Base-by-base conservation (phyloP, 129 eudicot genomes). In the Silybum marianum region DNA sequence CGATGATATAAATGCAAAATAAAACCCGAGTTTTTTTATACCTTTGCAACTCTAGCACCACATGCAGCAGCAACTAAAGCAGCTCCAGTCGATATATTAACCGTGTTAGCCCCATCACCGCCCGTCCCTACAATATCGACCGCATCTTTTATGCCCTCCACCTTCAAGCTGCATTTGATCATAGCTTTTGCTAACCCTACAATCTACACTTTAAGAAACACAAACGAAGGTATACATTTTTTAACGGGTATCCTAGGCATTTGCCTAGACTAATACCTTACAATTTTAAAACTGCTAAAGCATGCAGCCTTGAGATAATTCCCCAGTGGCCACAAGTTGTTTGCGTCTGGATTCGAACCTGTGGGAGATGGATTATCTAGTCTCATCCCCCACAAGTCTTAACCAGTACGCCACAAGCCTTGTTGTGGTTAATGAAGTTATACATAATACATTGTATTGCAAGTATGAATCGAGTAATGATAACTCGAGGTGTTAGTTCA, bases 71-170 rank as follows among this genome's bases (percentile, higher is more conserved):
- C 97, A 76, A 95, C 93, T 67, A 95, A 78, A 24, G 98, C 90
- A 22, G 98, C 96, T 14, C 98, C 98, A 3, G 97, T 95, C 0
- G 98, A 95, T 51, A 92, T 95, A 79, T 95, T 90, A 73, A 90
- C 91, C 0, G 98, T 92, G 88, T 95, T 95, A 63, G 92, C 90
- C 7, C 96, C 97, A 74, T 92, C 98, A 11, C 98, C 94, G 6
- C 98, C 97, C 0, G 97, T 95, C 34, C 97, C 98, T 34, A 95
- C 97, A 81, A 95, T 95, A 77, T 95, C 98, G 66, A 95, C 96
- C 16, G 84, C 89, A 14, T 86, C 82, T 63, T 82, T 85, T 80
- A 95, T 82, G 2, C 93, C 98, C 42, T 95, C 94, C 21, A 95
- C 94, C 72, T 82, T 92, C 71, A 42, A 86, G 69, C 97, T 81